A percentile compares a stretch with the other conserved stretches of the same genome.
These are phyloP conservation scores for Umbelopsis vinacea DNA, from an alignment of 192 early-diverging fungal species.

Conservation along the genomic window DNA sequence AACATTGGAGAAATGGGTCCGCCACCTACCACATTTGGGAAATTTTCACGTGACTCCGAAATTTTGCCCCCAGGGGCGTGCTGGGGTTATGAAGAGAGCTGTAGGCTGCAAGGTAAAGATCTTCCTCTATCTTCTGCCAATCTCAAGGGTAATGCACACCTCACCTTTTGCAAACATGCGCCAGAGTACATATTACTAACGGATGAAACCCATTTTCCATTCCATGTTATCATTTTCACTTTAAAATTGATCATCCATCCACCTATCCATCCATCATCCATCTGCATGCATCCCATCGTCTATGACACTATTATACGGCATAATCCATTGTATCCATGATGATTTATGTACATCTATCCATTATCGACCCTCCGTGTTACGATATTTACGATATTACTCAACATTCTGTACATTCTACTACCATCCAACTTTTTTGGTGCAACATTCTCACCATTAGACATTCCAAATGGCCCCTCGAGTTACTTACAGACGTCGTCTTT, in stretches of 20 bases:
- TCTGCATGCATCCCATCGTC: not conserved
- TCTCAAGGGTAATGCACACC: slow-evolving; percentile 14
- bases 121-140: slow-evolving; percentile 16
- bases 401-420: not conserved
- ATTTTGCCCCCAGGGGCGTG: not conserved
- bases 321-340: no score
- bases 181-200: not conserved
- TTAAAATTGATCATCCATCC: not conserved
- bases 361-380: not conserved
- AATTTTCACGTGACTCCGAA: slow-evolving; percentile 1
- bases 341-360: not conserved
- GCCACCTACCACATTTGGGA: no score
- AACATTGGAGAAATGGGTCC: no score
- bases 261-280: not conserved
- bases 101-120: not conserved
- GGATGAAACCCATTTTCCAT: not conserved
- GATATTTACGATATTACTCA: not conserved
- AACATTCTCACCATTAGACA: slow-evolving; percentile 18
- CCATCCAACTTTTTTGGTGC: not conserved
- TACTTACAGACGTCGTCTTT: slow-evolving; percentile 83
- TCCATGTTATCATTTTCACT: not conserved
- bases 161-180: not conserved
- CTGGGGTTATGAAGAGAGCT: not conserved
- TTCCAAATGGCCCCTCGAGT: slow-evolving; percentile 75
- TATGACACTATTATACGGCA: not conserved